phyloP scores from a whole-genome alignment of 176 grass and related monocot genomes.

The Rhipidocladum racemiflorum region DNA sequence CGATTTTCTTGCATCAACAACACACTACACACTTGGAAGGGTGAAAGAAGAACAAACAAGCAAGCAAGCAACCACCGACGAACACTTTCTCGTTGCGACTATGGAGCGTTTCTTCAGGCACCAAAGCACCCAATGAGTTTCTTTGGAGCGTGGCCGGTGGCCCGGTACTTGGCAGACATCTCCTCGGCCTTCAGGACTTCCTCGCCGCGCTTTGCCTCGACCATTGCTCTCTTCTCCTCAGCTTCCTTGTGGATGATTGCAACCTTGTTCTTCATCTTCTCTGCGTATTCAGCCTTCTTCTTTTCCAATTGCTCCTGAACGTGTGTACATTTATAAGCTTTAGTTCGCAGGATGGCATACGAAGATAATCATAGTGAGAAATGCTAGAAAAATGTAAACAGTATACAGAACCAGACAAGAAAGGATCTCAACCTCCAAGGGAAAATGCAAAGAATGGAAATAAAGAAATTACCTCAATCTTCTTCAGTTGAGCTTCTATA shows the following conservation, averaged over 20 bases:
- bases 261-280: slow-evolving; percentile 91
- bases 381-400: neutral
- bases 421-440: neutral
- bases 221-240: slow-evolving; percentile 83
- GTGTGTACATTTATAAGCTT: neutral
- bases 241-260: slow-evolving; percentile 77
- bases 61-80: slow-evolving; percentile 26
- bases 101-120: slow-evolving; percentile 26
- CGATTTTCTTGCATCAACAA: slow-evolving; percentile 29
- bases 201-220: slow-evolving; percentile 62
- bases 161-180: slow-evolving; percentile 71
- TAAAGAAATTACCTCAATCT: slow-evolving; percentile 63
- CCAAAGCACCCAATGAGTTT: slow-evolving; percentile 88
- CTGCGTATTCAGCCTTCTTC: slow-evolving; percentile 85
- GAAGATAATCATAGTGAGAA: neutral
- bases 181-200: slow-evolving; percentile 88
- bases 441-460: neutral
- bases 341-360: neutral
- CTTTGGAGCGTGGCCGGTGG: slow-evolving; percentile 74
- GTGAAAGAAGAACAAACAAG: slow-evolving; percentile 5
- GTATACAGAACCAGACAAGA: neutral
- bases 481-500: slow-evolving; percentile 75
- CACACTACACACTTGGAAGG: slow-evolving; percentile 38
- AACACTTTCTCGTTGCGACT: neutral
- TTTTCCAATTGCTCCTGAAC: slow-evolving; percentile 89